Evolutionary conservation across 1,284 basidiomycete genomes (phyloP).

Genomic region (Boletellus deceptivus): DNA sequence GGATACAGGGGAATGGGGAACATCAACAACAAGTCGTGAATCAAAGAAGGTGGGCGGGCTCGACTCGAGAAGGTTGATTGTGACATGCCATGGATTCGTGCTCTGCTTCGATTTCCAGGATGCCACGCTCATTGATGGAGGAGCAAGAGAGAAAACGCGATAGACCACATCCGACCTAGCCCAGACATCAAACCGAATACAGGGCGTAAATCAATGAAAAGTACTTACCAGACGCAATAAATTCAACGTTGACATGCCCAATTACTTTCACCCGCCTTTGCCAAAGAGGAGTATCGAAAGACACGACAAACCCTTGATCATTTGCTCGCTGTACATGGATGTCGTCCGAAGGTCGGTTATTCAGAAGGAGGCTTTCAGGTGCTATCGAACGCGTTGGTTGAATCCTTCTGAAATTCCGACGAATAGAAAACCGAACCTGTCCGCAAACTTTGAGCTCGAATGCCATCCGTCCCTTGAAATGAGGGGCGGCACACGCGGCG

Average conservation of each 20-base stretch:
- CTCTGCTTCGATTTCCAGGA: slow-evolving; percentile 13
- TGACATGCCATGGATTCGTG: slow-evolving; percentile 51
- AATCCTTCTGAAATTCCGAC: slow-evolving; percentile 37
- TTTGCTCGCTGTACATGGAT: slow-evolving; percentile 47
- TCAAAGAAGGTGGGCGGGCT: slow-evolving; percentile 24
- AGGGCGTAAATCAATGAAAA: not conserved
- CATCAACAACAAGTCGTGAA: slow-evolving; percentile 15
- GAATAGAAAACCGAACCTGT: slow-evolving; percentile 22
- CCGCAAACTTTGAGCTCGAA: slow-evolving; percentile 10
- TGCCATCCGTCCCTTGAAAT: slow-evolving; percentile 22
- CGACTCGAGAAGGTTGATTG: slow-evolving; percentile 38
- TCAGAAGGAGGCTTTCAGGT: slow-evolving; percentile 58
- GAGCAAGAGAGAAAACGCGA: slow-evolving; percentile 24
- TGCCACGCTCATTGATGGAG: not conserved
- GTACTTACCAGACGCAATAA: slow-evolving; percentile 53
- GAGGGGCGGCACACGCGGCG: slow-evolving; percentile 39
- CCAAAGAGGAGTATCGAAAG: slow-evolving; percentile 59
- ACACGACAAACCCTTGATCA: slow-evolving; percentile 51
- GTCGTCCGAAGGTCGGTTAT: slow-evolving; percentile 51
- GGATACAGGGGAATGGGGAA: not conserved
- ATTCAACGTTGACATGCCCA: slow-evolving; percentile 53
- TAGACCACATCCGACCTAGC: slow-evolving; percentile 39
- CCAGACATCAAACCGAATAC: not conserved
- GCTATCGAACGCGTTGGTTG: slow-evolving; percentile 29
- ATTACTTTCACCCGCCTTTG: slow-evolving; percentile 66